Conservation (phyloP, 108 stramenopile species). For the Aureococcus anophagefferens region DNA sequence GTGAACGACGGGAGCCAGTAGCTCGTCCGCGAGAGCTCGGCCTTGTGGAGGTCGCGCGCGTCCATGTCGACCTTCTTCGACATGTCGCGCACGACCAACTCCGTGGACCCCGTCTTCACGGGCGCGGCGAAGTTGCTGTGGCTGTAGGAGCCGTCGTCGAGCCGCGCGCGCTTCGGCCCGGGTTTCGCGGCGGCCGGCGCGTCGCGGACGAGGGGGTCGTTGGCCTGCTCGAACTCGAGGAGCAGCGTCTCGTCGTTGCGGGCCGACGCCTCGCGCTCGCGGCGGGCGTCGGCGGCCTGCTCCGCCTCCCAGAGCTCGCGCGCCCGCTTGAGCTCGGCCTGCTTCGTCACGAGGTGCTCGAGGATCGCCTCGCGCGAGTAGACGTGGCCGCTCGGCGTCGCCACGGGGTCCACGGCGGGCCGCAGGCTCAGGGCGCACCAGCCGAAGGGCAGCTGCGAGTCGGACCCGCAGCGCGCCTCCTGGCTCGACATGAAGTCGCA, state of each 20-base stretch:
- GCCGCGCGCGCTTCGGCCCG: too few relatives aligned
- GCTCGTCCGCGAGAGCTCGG: constrained; percentile 39
- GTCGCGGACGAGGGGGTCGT: neutral
- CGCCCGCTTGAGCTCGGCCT: constrained; percentile 9
- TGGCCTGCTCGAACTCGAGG: neutral
- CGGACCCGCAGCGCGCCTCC: neutral
- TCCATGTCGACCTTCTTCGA: neutral
- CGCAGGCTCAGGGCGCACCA: constrained; percentile 61
- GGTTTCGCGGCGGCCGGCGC: too few relatives aligned
- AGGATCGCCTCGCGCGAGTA: constrained; percentile 20
- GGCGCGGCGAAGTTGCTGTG: too few relatives aligned
- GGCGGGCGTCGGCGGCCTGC: neutral
- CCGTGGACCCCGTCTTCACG: too few relatives aligned
- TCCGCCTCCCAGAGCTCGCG: constrained; percentile 13
- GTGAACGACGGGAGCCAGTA: constrained; percentile 73
- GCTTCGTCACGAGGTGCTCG: constrained; percentile 15
- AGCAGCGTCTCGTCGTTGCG: too few relatives aligned
- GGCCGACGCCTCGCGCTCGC: too few relatives aligned
- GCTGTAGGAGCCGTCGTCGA: too few relatives aligned
- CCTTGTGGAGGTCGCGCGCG: neutral
- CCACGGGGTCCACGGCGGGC: constrained; percentile 26
- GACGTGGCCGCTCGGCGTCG: constrained; percentile 17
- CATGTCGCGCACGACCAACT: too few relatives aligned
- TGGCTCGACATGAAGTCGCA: neutral
- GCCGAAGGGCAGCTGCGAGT: constrained; percentile 46